Evolutionary conservation across 2,329 filamentous ascomycete species (phyloP).

Genomic region (Colletotrichum cordylinicola): DNA sequence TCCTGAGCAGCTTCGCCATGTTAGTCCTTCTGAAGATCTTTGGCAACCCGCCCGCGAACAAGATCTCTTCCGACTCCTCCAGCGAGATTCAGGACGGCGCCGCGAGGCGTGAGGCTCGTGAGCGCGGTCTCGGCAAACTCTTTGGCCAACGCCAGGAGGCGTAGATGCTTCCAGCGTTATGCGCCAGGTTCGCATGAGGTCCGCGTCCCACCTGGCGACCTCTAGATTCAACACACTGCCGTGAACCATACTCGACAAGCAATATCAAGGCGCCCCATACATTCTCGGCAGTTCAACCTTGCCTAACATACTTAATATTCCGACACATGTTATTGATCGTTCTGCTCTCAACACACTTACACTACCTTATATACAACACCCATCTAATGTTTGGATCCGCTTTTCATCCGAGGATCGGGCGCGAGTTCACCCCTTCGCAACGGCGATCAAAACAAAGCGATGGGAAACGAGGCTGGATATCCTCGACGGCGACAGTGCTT

Average conservation of each 20-base stretch:
- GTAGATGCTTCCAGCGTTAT: slow-evolving; percentile 11
- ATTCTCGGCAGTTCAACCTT: slow-evolving; percentile 43
- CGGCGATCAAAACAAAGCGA: neutral
- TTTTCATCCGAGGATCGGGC: slow-evolving; percentile 30
- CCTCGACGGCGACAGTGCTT: slow-evolving; percentile 46
- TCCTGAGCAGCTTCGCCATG: slow-evolving; percentile 74
- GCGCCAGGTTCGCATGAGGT: slow-evolving; percentile 24
- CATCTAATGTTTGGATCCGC: slow-evolving; percentile 31
- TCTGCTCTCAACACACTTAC: slow-evolving; percentile 7
- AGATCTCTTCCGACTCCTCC: slow-evolving; percentile 44
- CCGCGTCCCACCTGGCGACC: slow-evolving; percentile 18
- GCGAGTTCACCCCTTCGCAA: neutral
- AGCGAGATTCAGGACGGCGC: slow-evolving; percentile 64
- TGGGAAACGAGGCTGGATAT: slow-evolving; percentile 22
- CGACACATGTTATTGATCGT: slow-evolving; percentile 6
- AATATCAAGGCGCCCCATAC: neutral
- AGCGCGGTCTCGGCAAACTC: slow-evolving; percentile 62
- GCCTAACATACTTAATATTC: slow-evolving; percentile 13
- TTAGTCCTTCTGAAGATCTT: slow-evolving; percentile 66
- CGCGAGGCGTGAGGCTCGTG: slow-evolving; percentile 60
- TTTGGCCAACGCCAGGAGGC: slow-evolving; percentile 32
- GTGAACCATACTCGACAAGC: neutral
- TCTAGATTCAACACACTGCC: neutral
- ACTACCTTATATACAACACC: neutral
- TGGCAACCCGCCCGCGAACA: slow-evolving; percentile 58